A percentile compares a stretch with the other conserved stretches of the same genome.
Conservation (phyloP, 805 yeast genomes). For the Sungouiozyma intestinalis region DNA sequence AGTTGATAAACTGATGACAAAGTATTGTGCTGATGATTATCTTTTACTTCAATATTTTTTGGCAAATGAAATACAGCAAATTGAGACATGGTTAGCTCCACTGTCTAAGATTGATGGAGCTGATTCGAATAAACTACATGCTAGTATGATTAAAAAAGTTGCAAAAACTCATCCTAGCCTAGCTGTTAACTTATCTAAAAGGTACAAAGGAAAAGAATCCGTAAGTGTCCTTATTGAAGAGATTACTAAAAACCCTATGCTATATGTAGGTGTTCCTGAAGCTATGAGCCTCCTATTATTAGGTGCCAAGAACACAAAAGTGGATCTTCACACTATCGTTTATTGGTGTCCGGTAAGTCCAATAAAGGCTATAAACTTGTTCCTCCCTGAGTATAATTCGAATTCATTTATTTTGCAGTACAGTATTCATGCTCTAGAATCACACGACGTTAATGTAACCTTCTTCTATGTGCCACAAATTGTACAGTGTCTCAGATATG, state of each 20-base stretch:
- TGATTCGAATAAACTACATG: slow-evolving; percentile 28
- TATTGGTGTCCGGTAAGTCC: slow-evolving; percentile 77
- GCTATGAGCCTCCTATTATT: slow-evolving; percentile 13
- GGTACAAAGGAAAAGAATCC: slow-evolving; percentile 33
- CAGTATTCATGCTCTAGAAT: slow-evolving; percentile 80
- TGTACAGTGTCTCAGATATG: slow-evolving; percentile 84
- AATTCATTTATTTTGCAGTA: slow-evolving; percentile 70
- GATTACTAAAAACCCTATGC: slow-evolving; percentile 46
- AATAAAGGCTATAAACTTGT: slow-evolving; percentile 71
- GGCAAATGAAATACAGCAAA: slow-evolving; percentile 61
- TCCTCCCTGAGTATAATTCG: slow-evolving; percentile 60
- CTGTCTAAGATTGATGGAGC: slow-evolving; percentile 22
- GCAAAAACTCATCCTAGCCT: slow-evolving; percentile 59
- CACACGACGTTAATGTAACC: slow-evolving; percentile 76
- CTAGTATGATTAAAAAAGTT: slow-evolving; percentile 40
- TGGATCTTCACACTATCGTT: slow-evolving; percentile 31
- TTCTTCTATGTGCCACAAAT: slow-evolving; percentile 98
- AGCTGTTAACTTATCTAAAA: slow-evolving; percentile 57
- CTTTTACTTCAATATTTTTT: slow-evolving; percentile 51
- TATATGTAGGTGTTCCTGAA: slow-evolving; percentile 22
- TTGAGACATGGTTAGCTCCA: slow-evolving; percentile 65
- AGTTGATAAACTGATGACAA: slow-evolving; percentile 12
- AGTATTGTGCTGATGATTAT: slow-evolving; percentile 37
- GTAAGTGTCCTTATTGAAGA: slow-evolving; percentile 33
- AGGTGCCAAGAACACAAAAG: slow-evolving; percentile 2